These are phyloP conservation scores for Aristolochia fimbriata DNA, from an alignment of 164 flowering plant species.

Conservation along the genomic window DNA sequence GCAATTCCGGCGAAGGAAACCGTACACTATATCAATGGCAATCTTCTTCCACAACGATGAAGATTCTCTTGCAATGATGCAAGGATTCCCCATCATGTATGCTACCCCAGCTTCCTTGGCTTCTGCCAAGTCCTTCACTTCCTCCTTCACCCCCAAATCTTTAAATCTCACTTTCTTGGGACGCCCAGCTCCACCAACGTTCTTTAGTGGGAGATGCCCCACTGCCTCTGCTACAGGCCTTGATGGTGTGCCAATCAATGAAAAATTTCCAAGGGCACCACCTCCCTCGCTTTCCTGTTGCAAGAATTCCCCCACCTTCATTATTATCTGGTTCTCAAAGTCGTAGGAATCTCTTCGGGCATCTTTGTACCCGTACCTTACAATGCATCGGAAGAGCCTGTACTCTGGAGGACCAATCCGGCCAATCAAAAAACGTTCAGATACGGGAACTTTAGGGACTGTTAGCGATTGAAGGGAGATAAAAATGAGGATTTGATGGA, in stretches of 20 bases:
- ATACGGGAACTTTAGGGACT: conserved; percentile 27
- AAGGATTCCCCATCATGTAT: conserved; percentile 50
- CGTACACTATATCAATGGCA: conserved; percentile 34
- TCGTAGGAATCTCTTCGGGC: conserved; percentile 17
- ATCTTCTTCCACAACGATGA: conserved; percentile 41
- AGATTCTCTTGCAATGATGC: conserved; percentile 26
- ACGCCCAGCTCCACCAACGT: conserved; percentile 3
- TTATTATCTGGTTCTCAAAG: conserved; percentile 30
- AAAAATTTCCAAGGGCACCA: conserved; percentile 6
- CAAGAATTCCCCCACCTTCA: conserved; percentile 29
- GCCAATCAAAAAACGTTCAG: conserved; percentile 27
- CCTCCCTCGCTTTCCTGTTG: conserved; percentile 8
- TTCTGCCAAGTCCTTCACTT: conserved; percentile 27
- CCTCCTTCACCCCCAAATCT: conserved; percentile 17
- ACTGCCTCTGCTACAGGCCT: conserved; percentile 4
- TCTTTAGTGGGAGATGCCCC: conserved; percentile 1
- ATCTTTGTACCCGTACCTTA: conserved; percentile 39
- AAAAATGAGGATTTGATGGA: conserved; percentile 34
- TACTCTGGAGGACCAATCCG: conserved; percentile 33
- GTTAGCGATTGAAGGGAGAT: conserved; percentile 26
- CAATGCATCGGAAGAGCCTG: conserved; percentile 26
- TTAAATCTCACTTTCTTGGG: conserved; percentile 20
- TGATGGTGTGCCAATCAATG: conserved; percentile 5
- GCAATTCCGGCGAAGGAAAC: conserved; percentile 42
- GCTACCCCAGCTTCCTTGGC: conserved; percentile 48